phyloP scores from a whole-genome alignment of 2,329 filamentous ascomycete genomes.

The Pezicula carpinea region DNA sequence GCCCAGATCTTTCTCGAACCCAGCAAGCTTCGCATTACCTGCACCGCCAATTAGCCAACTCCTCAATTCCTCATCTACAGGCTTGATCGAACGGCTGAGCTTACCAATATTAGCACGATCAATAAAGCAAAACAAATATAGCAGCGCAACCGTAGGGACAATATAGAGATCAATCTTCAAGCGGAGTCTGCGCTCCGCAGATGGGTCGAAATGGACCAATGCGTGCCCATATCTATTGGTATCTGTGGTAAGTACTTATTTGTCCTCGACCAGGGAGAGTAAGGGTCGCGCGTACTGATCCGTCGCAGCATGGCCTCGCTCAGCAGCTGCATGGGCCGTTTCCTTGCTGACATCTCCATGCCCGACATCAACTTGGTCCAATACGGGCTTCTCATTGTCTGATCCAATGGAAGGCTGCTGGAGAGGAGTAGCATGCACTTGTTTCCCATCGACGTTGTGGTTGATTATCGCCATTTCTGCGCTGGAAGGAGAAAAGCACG shows the following conservation, averaged over 20 bases:
- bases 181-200: conserved; percentile 52
- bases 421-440: background rate
- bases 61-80: too few relatives aligned
- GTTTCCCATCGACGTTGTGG: conserved; percentile 6
- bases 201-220: conserved; percentile 49
- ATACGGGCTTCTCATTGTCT: background rate
- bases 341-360: conserved; percentile 3
- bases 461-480: background rate
- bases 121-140: conserved; percentile 72
- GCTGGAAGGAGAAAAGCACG: background rate
- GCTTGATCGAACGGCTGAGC: conserved; percentile 11
- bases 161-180: conserved; percentile 62
- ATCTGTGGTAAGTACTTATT: background rate
- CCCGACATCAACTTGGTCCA: conserved; percentile 4
- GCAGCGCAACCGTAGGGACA: conserved; percentile 58
- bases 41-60: background rate
- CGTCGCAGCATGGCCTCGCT: conserved; percentile 22
- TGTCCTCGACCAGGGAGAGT: too few relatives aligned
- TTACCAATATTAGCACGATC: conserved; percentile 69
- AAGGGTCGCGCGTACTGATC: too few relatives aligned
- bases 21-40: conserved; percentile 67
- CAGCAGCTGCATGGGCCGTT: conserved; percentile 21
- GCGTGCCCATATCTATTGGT: conserved; percentile 38
- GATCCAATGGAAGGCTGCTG: background rate
- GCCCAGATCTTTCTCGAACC: conserved; percentile 56